Evolutionary conservation across 192 early-diverging fungal species (phyloP).

Genomic region (Rhizoclosmatium globosum): DNA sequence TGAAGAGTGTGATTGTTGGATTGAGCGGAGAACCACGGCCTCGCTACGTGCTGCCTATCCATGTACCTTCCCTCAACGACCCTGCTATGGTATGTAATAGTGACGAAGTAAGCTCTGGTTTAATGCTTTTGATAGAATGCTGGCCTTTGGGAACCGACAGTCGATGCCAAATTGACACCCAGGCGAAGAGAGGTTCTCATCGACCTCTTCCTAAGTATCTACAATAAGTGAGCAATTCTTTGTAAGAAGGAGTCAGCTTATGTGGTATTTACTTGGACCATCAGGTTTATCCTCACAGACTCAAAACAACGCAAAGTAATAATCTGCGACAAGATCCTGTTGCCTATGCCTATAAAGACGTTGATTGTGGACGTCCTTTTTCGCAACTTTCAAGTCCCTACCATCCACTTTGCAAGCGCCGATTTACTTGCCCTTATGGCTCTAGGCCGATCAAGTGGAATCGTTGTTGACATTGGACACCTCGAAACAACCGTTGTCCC

Average conservation of each 20-base stretch:
- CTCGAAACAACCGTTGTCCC: constrained; percentile 79
- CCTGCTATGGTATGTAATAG: too few relatives aligned
- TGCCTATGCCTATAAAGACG: constrained; percentile 73
- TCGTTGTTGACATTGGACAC: constrained; percentile 89
- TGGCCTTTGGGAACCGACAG: constrained; percentile 22
- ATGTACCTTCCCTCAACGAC: constrained; percentile 16
- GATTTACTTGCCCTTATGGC: constrained; percentile 78
- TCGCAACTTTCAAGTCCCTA: constrained; percentile 78
- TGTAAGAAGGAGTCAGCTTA: too few relatives aligned
- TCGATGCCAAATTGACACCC: background rate
- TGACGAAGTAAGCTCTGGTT: too few relatives aligned
- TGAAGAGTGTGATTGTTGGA: constrained; percentile 82
- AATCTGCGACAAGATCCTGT: constrained; percentile 77
- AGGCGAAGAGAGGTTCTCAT: constrained; percentile 17
- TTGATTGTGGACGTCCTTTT: constrained; percentile 78
- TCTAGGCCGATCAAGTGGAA: constrained; percentile 76
- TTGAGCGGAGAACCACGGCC: constrained; percentile 86
- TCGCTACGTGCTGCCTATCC: constrained; percentile 67
- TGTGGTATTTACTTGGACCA: background rate
- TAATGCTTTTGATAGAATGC: background rate
- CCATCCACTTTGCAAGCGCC: constrained; percentile 77
- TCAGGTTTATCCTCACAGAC: constrained; percentile 77
- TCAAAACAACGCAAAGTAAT: constrained; percentile 85
- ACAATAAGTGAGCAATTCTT: constrained; percentile 25
- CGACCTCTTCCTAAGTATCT: constrained; percentile 8